Evolutionary conservation across 768 basidiomycete species (phyloP), one percentile per base, ranked within the genome.

Genomic region (Mycena galericulata): DNA sequence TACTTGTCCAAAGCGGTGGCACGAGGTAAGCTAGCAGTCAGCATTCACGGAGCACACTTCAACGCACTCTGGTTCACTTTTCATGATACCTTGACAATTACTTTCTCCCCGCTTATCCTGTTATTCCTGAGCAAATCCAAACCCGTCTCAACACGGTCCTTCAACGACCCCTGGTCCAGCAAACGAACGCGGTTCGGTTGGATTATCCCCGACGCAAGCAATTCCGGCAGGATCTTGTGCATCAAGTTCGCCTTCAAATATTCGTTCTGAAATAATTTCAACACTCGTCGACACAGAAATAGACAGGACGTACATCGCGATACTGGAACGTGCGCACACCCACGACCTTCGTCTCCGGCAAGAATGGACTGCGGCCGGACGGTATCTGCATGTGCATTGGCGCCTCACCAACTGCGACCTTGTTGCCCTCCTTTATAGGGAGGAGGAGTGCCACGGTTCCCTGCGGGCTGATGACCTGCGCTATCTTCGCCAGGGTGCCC

Each of bases 21-120:
- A 36, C 14, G 6, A 7, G 34, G 6, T 6, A 14, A 36, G 34
- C 14, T 36, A 7, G 14, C 34, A 36, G 34, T 36, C 14, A 36
- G 14, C n/a, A n/a, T n/a, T n/a, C n/a, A n/a, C n/a, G n/a, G n/a
- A n/a, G n/a, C n/a, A n/a, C n/a, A n/a, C n/a, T n/a, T n/a, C n/a
- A n/a, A n/a, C n/a, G n/a, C n/a, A 45, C n/a, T n/a, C 6, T 7
- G n/a, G 18, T 20, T n/a, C 40, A 41, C 7, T 9, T 14, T 15
- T 4, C 14, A 14, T 14, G 41, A 26, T 20, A 84, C 73, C 66
- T 83, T 82, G 0, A 87, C 78, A 3, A 87, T 74, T 3, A 86
- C 78, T 64, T 87, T 88, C 75, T 87, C 84, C 29, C 86, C 86
- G 36, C 83, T 85, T 43, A 87, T 73, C 73, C 83, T 80, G 67